These are phyloP conservation scores for Lepraria neglecta DNA, from an alignment of 495 filamentous ascomycete genomes.

Conservation along the genomic window DNA sequence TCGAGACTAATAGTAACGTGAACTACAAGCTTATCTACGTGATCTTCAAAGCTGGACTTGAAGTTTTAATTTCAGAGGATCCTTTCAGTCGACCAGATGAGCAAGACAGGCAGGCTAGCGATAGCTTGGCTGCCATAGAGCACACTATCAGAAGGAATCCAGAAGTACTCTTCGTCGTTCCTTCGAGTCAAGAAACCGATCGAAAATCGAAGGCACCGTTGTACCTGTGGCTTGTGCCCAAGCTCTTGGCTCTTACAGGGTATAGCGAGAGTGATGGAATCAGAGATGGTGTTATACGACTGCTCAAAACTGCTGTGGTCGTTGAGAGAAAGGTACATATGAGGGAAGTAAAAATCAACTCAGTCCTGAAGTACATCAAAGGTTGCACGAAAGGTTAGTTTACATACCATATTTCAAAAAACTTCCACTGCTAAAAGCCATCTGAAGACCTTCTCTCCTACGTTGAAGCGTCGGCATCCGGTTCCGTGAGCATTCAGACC, in stretches of 20 bases:
- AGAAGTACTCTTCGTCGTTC: slow-evolving; percentile 52
- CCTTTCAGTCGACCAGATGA: slow-evolving; percentile 50
- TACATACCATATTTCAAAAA: slow-evolving; percentile 15
- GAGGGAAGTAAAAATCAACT: slow-evolving; percentile 22
- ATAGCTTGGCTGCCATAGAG: slow-evolving; percentile 67
- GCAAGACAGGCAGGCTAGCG: slow-evolving; percentile 51
- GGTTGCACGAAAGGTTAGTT: slow-evolving; percentile 22
- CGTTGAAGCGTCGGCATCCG: slow-evolving; percentile 12
- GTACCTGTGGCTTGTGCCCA: slow-evolving; percentile 72
- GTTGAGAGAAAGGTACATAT: slow-evolving; percentile 20
- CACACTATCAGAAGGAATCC: slow-evolving; percentile 69
- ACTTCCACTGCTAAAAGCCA: slow-evolving; percentile 24
- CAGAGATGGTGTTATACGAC: slow-evolving; percentile 11
- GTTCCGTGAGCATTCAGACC: slow-evolving; percentile 1
- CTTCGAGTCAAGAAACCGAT: slow-evolving; percentile 27
- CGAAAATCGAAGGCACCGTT: slow-evolving; percentile 46
- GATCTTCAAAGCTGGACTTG: slow-evolving; percentile 73
- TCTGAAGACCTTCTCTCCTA: slow-evolving; percentile 20
- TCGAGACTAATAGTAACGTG: slow-evolving; percentile 61
- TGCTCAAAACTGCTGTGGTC: slow-evolving; percentile 11
- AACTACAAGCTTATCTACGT: slow-evolving; percentile 80
- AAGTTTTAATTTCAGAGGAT: slow-evolving; percentile 52
- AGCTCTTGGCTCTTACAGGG: slow-evolving; percentile 52
- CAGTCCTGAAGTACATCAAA: slow-evolving; percentile 23
- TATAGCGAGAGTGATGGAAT: slow-evolving; percentile 22